A percentile compares a stretch with the other conserved stretches of the same genome.
These are phyloP conservation scores for Candida boidinii DNA, from an alignment of 805 yeast genomes.

Conservation along the genomic window DNA sequence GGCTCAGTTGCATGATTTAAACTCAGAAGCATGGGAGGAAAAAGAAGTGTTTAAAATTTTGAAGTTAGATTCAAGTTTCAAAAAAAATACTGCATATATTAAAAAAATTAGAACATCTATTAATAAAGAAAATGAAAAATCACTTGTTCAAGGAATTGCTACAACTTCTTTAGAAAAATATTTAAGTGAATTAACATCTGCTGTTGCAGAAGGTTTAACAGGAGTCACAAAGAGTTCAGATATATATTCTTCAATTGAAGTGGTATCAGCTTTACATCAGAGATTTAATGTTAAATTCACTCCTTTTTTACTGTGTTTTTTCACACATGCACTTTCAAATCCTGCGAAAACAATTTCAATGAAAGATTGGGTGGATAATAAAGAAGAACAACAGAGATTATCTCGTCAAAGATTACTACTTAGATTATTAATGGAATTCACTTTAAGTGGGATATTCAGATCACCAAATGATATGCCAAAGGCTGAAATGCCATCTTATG, in stretches of 20 bases:
- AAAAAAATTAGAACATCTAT: conserved; percentile 56
- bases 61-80: conserved; percentile 61
- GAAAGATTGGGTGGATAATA: conserved; percentile 27
- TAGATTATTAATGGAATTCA: conserved; percentile 48
- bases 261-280: conserved; percentile 69
- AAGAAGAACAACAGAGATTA: conserved; percentile 34
- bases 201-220: conserved; percentile 53
- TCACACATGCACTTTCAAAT: conserved; percentile 31
- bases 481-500: conserved; percentile 35
- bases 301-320: conserved; percentile 32
- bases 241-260: conserved; percentile 52
- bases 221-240: conserved; percentile 49
- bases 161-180: conserved; percentile 66
- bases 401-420: conserved; percentile 37
- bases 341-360: conserved; percentile 18
- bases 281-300: conserved; percentile 54
- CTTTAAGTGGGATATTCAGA: conserved; percentile 47
- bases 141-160: conserved; percentile 51
- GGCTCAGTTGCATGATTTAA: conserved; percentile 28
- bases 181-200: conserved; percentile 56
- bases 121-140: conserved; percentile 37
- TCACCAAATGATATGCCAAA: conserved; percentile 32
- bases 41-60: conserved; percentile 23
- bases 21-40: conserved; percentile 47
- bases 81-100: conserved; percentile 75